Percentiles rank a stretch among this genome's conserved stretches.
Evolutionary conservation across 2,329 filamentous ascomycete genomes (phyloP).

Genomic region (Laburnicola sp.): DNA sequence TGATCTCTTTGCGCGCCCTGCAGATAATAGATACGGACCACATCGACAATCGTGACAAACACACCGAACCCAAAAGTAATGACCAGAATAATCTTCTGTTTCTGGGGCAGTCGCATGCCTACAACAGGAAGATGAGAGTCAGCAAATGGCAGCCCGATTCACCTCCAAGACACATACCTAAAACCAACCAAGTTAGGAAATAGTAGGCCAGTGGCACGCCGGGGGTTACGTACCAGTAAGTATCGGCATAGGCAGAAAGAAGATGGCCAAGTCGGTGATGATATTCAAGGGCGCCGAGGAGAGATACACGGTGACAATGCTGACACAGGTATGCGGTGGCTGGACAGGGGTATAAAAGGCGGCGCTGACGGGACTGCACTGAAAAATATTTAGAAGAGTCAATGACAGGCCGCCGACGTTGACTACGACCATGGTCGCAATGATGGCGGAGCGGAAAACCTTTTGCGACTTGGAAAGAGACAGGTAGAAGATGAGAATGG

Average conservation of each 20-base stretch:
- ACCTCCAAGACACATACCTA: background rate
- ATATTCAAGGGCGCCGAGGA: conserved; percentile 88
- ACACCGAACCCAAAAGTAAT: conserved; percentile 84
- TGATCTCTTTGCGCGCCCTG: conserved; percentile 66
- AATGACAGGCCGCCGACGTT: conserved; percentile 77
- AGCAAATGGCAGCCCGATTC: background rate
- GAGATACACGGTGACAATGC: conserved; percentile 66
- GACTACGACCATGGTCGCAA: conserved; percentile 74
- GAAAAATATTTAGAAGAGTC: conserved; percentile 84
- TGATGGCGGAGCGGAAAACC: conserved; percentile 79
- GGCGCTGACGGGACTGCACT: conserved; percentile 75
- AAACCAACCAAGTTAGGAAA: background rate
- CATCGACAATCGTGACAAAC: conserved; percentile 85
- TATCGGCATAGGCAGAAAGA: conserved; percentile 86
- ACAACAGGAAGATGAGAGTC: conserved; percentile 56
- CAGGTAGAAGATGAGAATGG: conserved; percentile 89
- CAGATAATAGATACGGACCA: conserved; percentile 86
- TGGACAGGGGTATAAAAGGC: conserved; percentile 62
- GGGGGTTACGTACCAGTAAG: conserved; percentile 47
- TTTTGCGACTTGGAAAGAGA: conserved; percentile 77
- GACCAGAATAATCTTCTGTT: conserved; percentile 86
- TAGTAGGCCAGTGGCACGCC: background rate
- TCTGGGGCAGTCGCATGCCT: conserved; percentile 77
- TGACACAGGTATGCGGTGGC: conserved; percentile 56
- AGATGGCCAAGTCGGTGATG: conserved; percentile 83